Percentiles rank a stretch among this genome's conserved stretches.
These are phyloP conservation scores for Stevia rebaudiana DNA, from an alignment of 140 eudicot species.

Conservation along the genomic window DNA sequence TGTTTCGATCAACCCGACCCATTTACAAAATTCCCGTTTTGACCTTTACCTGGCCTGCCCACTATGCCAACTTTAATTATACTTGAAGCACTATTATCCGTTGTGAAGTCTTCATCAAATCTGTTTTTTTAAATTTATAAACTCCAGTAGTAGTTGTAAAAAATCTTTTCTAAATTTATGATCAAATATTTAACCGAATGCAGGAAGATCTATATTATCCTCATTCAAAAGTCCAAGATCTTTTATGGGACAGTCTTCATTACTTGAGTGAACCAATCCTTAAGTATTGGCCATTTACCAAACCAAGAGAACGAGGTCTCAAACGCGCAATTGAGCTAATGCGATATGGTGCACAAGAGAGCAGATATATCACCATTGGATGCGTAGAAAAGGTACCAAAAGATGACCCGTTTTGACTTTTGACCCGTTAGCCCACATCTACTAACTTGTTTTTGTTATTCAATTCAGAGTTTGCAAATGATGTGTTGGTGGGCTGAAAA, in stretches of 20 bases:
- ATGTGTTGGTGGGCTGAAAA: conserved; percentile 62
- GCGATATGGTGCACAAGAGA: conserved; percentile 42
- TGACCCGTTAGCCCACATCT: neutral
- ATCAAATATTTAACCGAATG: neutral
- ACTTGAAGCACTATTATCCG: neutral
- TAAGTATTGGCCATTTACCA: conserved; percentile 49
- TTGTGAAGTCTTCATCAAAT: neutral
- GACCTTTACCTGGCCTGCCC: neutral
- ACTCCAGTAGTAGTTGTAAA: neutral
- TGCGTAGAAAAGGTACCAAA: conserved; percentile 46
- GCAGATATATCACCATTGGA: conserved; percentile 52
- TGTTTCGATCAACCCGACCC: no score
- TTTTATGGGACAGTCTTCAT: conserved; percentile 49
- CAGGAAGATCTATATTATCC: conserved; percentile 49
- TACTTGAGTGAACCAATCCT: conserved; percentile 46
- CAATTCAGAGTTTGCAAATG: conserved; percentile 43
- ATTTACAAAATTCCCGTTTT: no score
- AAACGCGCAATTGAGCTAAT: conserved; percentile 37
- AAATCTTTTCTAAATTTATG: neutral
- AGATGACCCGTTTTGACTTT: neutral
- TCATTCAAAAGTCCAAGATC: conserved; percentile 45
- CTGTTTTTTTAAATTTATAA: neutral
- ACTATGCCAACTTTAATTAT: neutral
- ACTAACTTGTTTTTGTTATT: conserved; percentile 1
- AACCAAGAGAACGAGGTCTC: conserved; percentile 44